Evolutionary conservation across 2,329 filamentous ascomycete genomes (phyloP).

Genomic region (Monilinia vaccinii-corymbosi): DNA sequence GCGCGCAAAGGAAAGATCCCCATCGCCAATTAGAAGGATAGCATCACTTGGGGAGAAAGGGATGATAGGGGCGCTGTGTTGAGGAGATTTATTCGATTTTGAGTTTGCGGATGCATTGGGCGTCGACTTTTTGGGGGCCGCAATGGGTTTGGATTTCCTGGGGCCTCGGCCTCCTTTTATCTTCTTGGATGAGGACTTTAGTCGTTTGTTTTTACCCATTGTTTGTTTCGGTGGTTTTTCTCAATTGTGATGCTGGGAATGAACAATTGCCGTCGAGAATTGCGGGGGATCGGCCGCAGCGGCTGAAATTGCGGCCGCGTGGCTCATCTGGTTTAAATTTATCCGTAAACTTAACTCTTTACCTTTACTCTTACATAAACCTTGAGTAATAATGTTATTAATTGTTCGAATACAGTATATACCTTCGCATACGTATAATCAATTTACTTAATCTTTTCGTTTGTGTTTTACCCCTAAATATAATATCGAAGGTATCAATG

Average conservation of each 20-base stretch:
- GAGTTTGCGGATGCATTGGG: neutral
- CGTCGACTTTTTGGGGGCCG: neutral
- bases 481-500: too few species aligned
- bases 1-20: conserved; percentile 69
- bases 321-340: too few species aligned
- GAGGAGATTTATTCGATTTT: conserved; percentile 5
- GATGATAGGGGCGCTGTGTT: conserved; percentile 43
- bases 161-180: neutral
- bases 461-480: too few species aligned
- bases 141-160: neutral
- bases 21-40: conserved; percentile 72
- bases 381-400: too few species aligned
- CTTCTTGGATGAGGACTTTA: conserved; percentile 1
- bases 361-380: too few species aligned
- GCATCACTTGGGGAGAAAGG: conserved; percentile 58
- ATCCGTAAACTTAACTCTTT: too few species aligned
- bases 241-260: neutral
- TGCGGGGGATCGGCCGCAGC: neutral
- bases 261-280: neutral
- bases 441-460: too few species aligned
- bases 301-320: neutral
- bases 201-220: neutral
- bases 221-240: neutral
- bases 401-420: too few species aligned
- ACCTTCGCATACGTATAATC: too few species aligned